A percentile compares a stretch with the other conserved stretches of the same genome.
These are phyloP conservation scores for Sclerotinia minor DNA, from an alignment of 2,329 filamentous ascomycete genomes.

Conservation along the genomic window DNA sequence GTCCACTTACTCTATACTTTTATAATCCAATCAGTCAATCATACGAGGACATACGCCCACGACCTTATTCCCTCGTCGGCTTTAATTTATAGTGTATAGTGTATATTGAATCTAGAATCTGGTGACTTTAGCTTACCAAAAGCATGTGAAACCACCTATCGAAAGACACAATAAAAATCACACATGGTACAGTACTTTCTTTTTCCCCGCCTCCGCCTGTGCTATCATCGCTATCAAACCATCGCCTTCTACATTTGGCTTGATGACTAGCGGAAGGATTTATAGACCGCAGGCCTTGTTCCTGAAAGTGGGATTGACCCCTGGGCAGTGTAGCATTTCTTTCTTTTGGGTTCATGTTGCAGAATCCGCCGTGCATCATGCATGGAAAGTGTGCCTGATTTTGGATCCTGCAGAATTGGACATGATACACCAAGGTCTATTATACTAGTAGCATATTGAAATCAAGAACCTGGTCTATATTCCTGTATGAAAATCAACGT, in stretches of 20 bases:
- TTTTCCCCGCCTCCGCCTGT: neutral
- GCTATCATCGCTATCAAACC: neutral
- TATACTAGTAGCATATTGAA: neutral
- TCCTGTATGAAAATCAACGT: neutral
- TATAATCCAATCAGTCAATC: no score
- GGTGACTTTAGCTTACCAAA: no score
- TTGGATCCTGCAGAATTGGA: neutral
- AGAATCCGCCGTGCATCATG: neutral
- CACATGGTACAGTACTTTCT: neutral
- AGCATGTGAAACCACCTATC: no score
- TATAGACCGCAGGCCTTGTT: neutral
- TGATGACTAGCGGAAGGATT: neutral
- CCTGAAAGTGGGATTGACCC: neutral
- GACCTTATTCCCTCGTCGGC: no score
- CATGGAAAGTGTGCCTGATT: slow-evolving; percentile 1
- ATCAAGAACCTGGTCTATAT: neutral
- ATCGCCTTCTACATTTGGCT: neutral
- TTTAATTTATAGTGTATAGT: no score
- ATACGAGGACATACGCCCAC: no score
- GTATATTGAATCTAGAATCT: no score
- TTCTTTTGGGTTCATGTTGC: neutral
- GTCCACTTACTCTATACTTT: no score
- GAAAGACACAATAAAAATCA: neutral
- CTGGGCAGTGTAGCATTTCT: neutral
- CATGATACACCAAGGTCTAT: neutral